Base-by-base conservation (phyloP, 192 early-diverging fungal species). In the Backusella psychrophila region DNA sequence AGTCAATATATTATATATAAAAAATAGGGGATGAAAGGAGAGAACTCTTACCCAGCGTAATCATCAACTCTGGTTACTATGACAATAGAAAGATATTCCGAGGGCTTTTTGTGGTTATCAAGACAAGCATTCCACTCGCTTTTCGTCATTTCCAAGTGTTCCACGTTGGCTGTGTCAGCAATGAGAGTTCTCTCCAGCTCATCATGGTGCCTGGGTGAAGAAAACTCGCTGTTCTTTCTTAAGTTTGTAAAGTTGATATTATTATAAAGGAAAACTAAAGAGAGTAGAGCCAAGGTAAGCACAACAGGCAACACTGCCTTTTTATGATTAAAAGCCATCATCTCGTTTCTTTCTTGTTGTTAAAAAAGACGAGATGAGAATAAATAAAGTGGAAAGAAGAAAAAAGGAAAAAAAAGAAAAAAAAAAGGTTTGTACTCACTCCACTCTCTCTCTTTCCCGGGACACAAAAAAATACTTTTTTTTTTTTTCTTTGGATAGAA, bases 51-150 rank as follows among this genome's bases (percentile, higher is more conserved):
- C 78, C 78, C 80, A 49, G 80, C 80, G 75, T 82, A 82, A 36
- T 82, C 72, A 74, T 82, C 80, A 34, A 72, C 75, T 31, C 80
- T 73, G n/a, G 80, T 77, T 14, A 82, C 80, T 52, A 82, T 82
- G 17, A 82, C 77, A 72, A 82, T 82, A 46, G 77, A 78, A 33
- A 82, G 59, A 12, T 82, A 81, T 26, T 66, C 68, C 17, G 74
- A 56, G n/a, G 78, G 65, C 4, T 66, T 29, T n/a, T 41, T 53
- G 33, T 75, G 74, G 1, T 59, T 59, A 9, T 72, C 69, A 35
- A 80, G 70, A 68, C 78, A 80, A 12, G 33, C 11, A 31, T 75
- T 36, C 78, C 78, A 80, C 67, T 67, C 29, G 38, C 71, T n/a
- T 59, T 65, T 80, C 3, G 78, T 39, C 41, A 71, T 46, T 46